These are phyloP conservation scores for Phytophthora citricola DNA, from an alignment of 352 stramenopile species.

Conservation along the genomic window DNA sequence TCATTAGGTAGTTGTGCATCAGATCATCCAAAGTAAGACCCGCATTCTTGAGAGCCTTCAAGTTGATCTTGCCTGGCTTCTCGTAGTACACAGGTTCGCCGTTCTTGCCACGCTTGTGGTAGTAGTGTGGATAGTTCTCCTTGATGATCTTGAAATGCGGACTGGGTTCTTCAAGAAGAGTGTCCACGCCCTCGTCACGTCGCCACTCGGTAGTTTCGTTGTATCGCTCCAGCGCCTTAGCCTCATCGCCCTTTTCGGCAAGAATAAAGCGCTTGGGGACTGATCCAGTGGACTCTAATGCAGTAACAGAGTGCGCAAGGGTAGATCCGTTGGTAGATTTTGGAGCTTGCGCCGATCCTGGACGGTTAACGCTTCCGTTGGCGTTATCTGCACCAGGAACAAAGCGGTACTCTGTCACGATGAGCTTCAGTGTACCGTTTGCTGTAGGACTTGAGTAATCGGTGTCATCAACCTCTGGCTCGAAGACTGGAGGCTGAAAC, in stretches of 20 bases:
- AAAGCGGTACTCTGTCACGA: constrained; percentile 82
- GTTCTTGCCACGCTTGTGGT: constrained; percentile 86
- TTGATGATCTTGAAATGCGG: constrained; percentile 90
- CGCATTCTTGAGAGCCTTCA: constrained; percentile 84
- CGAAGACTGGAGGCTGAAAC: constrained; percentile 49
- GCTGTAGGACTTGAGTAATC: constrained; percentile 23
- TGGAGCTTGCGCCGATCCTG: constrained; percentile 12
- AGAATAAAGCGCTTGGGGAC: constrained; percentile 75
- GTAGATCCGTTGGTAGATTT: constrained; percentile 10
- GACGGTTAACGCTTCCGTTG: constrained; percentile 35
- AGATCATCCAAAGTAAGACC: constrained; percentile 81
- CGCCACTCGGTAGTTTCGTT: constrained; percentile 83
- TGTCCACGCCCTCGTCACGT: constrained; percentile 80
- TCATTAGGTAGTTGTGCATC: constrained; percentile 88
- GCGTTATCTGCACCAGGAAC: constrained; percentile 11
- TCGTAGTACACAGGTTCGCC: constrained; percentile 89
- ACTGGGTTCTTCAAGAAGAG: constrained; percentile 69
- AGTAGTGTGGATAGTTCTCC: constrained; percentile 92
- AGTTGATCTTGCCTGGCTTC: constrained; percentile 86
- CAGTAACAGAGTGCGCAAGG: constrained; percentile 27
- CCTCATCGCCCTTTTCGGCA: constrained; percentile 80
- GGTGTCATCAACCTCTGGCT: constrained; percentile 29
- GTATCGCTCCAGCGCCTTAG: constrained; percentile 69
- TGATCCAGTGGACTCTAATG: constrained; percentile 35
- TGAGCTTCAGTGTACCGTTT: constrained; percentile 70